These are phyloP conservation scores for Cladosporium sp. DNA, from an alignment of 2,329 filamentous ascomycete species.

Conservation along the genomic window DNA sequence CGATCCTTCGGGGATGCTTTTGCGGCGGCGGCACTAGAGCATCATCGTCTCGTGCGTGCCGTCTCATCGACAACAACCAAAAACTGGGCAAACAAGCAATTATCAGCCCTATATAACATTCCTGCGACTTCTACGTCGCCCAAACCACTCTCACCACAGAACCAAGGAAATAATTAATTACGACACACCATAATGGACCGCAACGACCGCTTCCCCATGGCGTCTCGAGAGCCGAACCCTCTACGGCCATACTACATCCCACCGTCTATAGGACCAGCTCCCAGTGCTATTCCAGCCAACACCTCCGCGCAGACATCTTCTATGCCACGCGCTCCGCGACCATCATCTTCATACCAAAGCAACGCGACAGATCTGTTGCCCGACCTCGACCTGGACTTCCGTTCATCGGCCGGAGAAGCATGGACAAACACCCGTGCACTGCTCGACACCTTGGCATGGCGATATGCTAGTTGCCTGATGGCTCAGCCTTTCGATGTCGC, in stretches of 20 bases:
- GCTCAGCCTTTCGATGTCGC: slow-evolving; percentile 97
- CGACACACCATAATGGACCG: slow-evolving; percentile 23
- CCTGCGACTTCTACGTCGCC: background rate
- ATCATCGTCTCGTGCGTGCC: slow-evolving; percentile 5
- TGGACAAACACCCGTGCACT: slow-evolving; percentile 63
- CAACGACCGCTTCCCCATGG: slow-evolving; percentile 40
- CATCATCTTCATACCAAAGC: slow-evolving; percentile 52
- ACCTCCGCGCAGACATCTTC: slow-evolving; percentile 41
- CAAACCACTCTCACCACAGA: background rate
- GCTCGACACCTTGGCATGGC: slow-evolving; percentile 84
- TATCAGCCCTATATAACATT: background rate
- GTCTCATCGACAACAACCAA: background rate
- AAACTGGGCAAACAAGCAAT: background rate
- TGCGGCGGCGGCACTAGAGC: slow-evolving; percentile 3
- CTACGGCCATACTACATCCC: slow-evolving; percentile 72
- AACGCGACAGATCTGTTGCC: slow-evolving; percentile 82
- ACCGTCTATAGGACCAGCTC: slow-evolving; percentile 55
- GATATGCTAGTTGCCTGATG: slow-evolving; percentile 85
- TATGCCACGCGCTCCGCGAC: slow-evolving; percentile 47
- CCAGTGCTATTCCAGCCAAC: slow-evolving; percentile 56
- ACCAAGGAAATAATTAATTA: background rate
- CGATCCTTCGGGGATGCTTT: slow-evolving; percentile 10
- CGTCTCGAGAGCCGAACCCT: slow-evolving; percentile 59
- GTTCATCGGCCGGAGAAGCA: slow-evolving; percentile 37
- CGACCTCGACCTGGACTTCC: slow-evolving; percentile 78